phyloP scores from a whole-genome alignment of 306 rosid species.

The Dicorynia guianensis region DNA sequence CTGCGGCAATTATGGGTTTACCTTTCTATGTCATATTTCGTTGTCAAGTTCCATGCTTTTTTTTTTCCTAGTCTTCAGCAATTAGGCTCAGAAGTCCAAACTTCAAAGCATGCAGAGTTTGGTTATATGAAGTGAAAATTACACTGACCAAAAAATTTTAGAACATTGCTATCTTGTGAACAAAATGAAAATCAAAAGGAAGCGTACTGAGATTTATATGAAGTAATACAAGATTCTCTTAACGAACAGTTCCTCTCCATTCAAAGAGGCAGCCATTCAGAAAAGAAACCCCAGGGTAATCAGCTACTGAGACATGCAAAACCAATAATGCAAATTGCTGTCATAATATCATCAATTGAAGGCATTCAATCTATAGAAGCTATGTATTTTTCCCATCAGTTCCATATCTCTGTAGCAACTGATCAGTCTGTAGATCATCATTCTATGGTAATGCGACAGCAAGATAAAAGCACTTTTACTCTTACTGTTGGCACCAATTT shows the following conservation, averaged over 20 bases:
- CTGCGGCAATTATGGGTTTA: background rate
- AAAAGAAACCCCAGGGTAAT: background rate
- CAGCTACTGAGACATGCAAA: slow-evolving; percentile 22
- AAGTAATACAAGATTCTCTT: too few species aligned
- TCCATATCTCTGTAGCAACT: slow-evolving; percentile 41
- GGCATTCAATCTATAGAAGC: slow-evolving; percentile 29
- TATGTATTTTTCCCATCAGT: slow-evolving; percentile 38
- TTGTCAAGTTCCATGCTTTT: background rate
- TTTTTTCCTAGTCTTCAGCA: background rate
- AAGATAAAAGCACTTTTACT: slow-evolving; percentile 46
- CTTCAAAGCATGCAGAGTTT: background rate
- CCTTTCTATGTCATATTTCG: background rate
- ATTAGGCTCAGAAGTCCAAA: background rate
- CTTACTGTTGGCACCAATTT: slow-evolving; percentile 39
- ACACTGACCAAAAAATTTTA: background rate
- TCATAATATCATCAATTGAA: slow-evolving; percentile 12
- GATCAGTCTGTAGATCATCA: slow-evolving; percentile 34
- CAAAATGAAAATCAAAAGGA: background rate
- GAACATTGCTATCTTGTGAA: background rate
- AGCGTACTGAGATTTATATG: background rate
- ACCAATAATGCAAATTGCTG: slow-evolving; percentile 31
- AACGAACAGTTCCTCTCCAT: too few species aligned
- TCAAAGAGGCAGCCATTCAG: slow-evolving; percentile 1
- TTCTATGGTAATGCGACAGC: slow-evolving; percentile 34
- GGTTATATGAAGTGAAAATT: background rate